Percentiles rank a stretch among this genome's conserved stretches.
Conservation (phyloP, 2,329 filamentous ascomycete genomes). For the Aspergillus pseudoterreus region DNA sequence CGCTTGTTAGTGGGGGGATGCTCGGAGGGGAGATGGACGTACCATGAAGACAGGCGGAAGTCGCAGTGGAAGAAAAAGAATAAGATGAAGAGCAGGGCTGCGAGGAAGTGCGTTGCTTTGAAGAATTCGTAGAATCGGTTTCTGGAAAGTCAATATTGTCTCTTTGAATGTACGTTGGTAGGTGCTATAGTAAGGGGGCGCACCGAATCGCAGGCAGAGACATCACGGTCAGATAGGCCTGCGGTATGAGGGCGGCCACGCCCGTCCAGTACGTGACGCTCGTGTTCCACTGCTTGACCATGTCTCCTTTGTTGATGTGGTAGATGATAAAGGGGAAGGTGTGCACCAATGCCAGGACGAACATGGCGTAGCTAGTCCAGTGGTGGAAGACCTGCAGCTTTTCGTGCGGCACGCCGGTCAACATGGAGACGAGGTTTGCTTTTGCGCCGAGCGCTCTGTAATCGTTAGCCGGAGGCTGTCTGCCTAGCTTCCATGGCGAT, state of each 20-base stretch:
- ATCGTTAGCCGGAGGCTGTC: slow-evolving; percentile 5
- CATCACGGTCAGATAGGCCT: slow-evolving; percentile 55
- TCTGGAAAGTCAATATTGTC: slow-evolving; percentile 26
- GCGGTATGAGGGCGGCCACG: slow-evolving; percentile 51
- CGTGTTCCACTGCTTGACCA: slow-evolving; percentile 45
- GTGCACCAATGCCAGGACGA: slow-evolving; percentile 54
- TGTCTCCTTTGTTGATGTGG: slow-evolving; percentile 47
- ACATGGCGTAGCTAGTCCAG: slow-evolving; percentile 55
- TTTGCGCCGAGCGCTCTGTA: slow-evolving; percentile 50
- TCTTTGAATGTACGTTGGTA: neutral
- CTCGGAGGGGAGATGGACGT: slow-evolving; percentile 1
- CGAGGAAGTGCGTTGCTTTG: slow-evolving; percentile 54
- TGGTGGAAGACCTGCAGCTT: slow-evolving; percentile 54
- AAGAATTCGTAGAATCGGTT: slow-evolving; percentile 59
- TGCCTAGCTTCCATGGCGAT: neutral
- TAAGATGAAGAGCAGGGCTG: slow-evolving; percentile 52
- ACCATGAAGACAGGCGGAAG: slow-evolving; percentile 53
- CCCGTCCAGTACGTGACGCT: slow-evolving; percentile 54
- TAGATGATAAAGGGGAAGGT: slow-evolving; percentile 59
- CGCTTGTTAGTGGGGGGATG: neutral
- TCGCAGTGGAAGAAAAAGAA: slow-evolving; percentile 62
- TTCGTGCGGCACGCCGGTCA: slow-evolving; percentile 57
- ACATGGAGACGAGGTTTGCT: slow-evolving; percentile 51
- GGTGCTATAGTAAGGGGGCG: too few species aligned
- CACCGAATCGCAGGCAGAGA: slow-evolving; percentile 51